Evolutionary conservation across 2,329 filamentous ascomycete species (phyloP).

Genomic region (Metarhizium brunneum): DNA sequence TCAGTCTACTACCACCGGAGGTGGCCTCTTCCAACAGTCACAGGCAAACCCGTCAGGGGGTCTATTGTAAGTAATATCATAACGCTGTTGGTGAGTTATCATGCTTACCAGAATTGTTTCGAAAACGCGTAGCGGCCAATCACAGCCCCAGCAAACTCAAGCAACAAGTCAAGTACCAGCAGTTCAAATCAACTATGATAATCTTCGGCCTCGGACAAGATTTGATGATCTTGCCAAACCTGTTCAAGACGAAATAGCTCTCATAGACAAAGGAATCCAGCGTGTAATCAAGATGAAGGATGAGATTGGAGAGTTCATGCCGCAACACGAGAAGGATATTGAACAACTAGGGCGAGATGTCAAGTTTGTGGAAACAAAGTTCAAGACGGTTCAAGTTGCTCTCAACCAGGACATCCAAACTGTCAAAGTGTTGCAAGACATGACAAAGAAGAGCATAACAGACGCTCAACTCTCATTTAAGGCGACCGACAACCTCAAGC

Average conservation of each 20-base stretch:
- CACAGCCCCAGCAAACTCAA: slow-evolving; percentile 19
- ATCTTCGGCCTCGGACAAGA: slow-evolving; percentile 77
- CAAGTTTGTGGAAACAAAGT: slow-evolving; percentile 40
- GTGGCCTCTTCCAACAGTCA: slow-evolving; percentile 24
- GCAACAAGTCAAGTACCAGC: slow-evolving; percentile 51
- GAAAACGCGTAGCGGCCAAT: slow-evolving; percentile 16
- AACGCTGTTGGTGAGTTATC: not conserved
- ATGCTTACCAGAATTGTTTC: not conserved
- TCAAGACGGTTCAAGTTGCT: slow-evolving; percentile 33
- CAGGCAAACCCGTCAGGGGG: slow-evolving; percentile 22
- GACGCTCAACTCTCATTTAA: slow-evolving; percentile 65
- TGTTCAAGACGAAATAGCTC: slow-evolving; percentile 67
- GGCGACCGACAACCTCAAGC: slow-evolving; percentile 63
- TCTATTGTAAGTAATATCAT: slow-evolving; percentile 20
- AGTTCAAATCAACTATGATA: slow-evolving; percentile 68
- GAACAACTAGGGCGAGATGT: slow-evolving; percentile 37
- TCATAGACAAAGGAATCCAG: slow-evolving; percentile 72
- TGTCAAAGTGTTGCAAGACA: slow-evolving; percentile 53
- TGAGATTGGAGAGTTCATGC: slow-evolving; percentile 62
- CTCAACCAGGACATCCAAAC: slow-evolving; percentile 50
- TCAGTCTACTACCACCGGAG: slow-evolving; percentile 8
- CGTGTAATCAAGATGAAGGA: slow-evolving; percentile 69
- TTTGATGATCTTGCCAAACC: slow-evolving; percentile 84
- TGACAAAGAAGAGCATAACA: slow-evolving; percentile 52
- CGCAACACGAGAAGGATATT: slow-evolving; percentile 41